Conservation (phyloP, 78 protist genomes). For the slime mould (Dictyostelium discoideum) region DNA sequence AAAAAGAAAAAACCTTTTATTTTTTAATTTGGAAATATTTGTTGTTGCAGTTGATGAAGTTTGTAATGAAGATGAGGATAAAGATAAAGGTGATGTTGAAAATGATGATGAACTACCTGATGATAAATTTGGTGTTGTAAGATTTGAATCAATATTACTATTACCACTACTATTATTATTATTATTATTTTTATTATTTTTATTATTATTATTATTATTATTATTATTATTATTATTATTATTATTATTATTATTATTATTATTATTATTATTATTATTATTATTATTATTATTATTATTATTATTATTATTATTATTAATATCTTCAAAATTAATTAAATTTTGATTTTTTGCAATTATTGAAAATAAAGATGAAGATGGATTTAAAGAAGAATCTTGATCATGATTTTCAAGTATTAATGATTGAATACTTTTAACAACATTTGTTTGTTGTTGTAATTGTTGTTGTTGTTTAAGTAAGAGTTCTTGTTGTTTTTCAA, state of each 20-base stretch:
- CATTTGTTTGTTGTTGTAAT: conserved; percentile 7
- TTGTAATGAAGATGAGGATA: not conserved
- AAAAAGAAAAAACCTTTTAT: not conserved
- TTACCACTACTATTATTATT: not conserved
- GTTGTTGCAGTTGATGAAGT: not conserved
- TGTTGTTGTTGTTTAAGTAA: conserved; percentile 6
- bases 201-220: not conserved
- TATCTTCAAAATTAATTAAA: not conserved
- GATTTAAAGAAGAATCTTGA: not conserved
- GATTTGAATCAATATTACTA: not conserved
- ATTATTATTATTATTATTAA: not conserved
- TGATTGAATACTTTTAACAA: conserved; percentile 13
- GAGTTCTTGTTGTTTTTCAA: conserved; percentile 1
- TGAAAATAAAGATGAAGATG: not conserved
- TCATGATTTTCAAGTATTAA: not conserved
- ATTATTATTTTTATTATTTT: not conserved
- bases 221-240: not conserved
- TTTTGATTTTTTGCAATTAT: conserved; percentile 11
- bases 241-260: not conserved
- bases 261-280: not conserved
- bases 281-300: not conserved
- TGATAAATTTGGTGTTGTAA: not conserved
- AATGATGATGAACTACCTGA: not conserved
- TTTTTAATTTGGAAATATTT: not conserved
- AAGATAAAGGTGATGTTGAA: not conserved